A percentile compares a stretch with the other conserved stretches of the same genome.
Evolutionary conservation across 148 eudicot species (phyloP).

Genomic region (Suaeda aralocaspica): DNA sequence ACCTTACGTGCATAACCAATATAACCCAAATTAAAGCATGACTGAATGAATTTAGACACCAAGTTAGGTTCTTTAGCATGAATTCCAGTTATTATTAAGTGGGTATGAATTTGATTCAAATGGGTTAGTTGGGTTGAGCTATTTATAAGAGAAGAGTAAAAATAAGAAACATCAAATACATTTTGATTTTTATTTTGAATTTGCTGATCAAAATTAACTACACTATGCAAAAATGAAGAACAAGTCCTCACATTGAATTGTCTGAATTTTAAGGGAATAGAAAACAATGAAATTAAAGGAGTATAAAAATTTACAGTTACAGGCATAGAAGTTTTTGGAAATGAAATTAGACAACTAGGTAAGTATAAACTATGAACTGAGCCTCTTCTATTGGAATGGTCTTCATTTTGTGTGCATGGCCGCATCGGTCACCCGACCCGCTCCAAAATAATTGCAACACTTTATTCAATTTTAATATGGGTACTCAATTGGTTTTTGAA

Average conservation of each 20-base stretch:
- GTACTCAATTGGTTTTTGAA: no score
- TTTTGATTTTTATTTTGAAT: neutral
- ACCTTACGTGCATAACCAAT: slow-evolving; percentile 44
- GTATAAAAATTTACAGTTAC: neutral
- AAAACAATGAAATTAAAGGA: neutral
- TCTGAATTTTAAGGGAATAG: neutral
- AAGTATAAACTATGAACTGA: no score
- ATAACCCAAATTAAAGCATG: slow-evolving; percentile 29
- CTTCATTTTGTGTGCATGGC: no score
- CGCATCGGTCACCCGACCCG: no score
- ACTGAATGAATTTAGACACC: slow-evolving; percentile 46
- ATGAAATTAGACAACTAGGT: no score
- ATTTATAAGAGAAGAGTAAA: slow-evolving; percentile 35
- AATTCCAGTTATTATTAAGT: slow-evolving; percentile 31
- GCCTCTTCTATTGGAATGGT: no score
- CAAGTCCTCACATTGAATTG: neutral
- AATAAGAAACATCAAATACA: slow-evolving; percentile 25
- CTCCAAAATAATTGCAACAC: no score
- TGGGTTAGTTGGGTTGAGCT: slow-evolving; percentile 30
- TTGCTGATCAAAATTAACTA: neutral
- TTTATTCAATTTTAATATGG: no score
- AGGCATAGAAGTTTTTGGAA: neutral
- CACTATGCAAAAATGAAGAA: neutral
- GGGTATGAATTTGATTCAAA: slow-evolving; percentile 46
- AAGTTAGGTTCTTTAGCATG: slow-evolving; percentile 37